Base-by-base conservation (phyloP, 1,284 basidiomycete species). In the Leucocoprinus gongylophorus region DNA sequence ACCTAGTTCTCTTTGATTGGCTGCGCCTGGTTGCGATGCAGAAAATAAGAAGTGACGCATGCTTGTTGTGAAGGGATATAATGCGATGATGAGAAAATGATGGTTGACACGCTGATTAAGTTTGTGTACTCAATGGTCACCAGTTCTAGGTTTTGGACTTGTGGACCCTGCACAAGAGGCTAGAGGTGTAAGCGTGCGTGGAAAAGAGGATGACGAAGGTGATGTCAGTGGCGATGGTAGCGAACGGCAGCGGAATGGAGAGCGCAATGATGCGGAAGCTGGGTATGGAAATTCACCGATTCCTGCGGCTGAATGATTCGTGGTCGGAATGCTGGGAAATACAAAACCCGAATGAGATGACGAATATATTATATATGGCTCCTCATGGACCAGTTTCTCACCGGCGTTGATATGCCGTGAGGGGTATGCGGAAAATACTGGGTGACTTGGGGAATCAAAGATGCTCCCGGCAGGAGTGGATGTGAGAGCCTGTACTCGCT, bases 331-430 rank as follows among this genome's bases (percentile, higher is more conserved):
- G 33, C 21, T 39, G n/a, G 37, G 21, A 15, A 32, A n/a, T 20
- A 21, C 2, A 26, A 20, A 32, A 32, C 17, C 29, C 15, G 40
- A 37, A n/a, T 29, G 48, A 18, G 18, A 26, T 29, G 39, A 40
- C 39, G 49, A 50, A 23, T 50, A 50, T 12, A 50, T 20, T 13
- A 50, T 37, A 21, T 50, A 50, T 10, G 49, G 49, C 38, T 50
- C 49, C 20, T 23, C 49, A 21, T 28, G 4, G 23, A 20, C 35
- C 1, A 35, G 45, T 32, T 28, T 12, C 20, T 44, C n/a, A n/a
- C 38, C 39, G 15, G 33, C 37, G 32, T 23, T 26, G 8, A n/a
- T 41, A 23, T 40, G 39, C 5, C 10, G 21, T 26, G 48, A 26
- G 33, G 32, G 41, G 21, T 50, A 50, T 38, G 49, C n/a, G 9